phyloP scores from a whole-genome alignment of 78 protist species.

The Monosiga brevicollis region DNA sequence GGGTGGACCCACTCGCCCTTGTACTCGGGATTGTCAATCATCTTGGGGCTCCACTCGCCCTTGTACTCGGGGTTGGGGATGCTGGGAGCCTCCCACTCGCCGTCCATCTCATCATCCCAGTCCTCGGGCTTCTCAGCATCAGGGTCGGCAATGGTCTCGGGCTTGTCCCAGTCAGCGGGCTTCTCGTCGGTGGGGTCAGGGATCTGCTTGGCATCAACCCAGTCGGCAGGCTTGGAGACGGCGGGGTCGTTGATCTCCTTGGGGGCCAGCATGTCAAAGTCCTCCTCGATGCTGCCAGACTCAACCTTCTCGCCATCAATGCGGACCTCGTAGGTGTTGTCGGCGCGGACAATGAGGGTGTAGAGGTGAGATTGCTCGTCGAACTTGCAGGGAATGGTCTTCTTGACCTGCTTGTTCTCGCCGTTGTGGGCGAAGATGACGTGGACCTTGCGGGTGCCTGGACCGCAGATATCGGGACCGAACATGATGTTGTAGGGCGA shows the following conservation, averaged over 20 bases:
- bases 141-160: slow-evolving; percentile 79
- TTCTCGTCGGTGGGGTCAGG: slow-evolving; percentile 65
- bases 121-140: slow-evolving; percentile 92
- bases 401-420: slow-evolving; percentile 63
- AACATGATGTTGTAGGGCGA: slow-evolving; percentile 82
- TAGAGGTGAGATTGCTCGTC: slow-evolving; percentile 94
- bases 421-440: slow-evolving; percentile 84
- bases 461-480: slow-evolving; percentile 95
- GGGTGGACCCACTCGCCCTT: slow-evolving; percentile 90
- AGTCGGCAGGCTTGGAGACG: slow-evolving; percentile 84
- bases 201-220: slow-evolving; percentile 63
- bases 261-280: slow-evolving; percentile 76
- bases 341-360: slow-evolving; percentile 89
- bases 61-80: slow-evolving; percentile 87
- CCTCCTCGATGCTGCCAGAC: slow-evolving; percentile 68
- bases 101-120: slow-evolving; percentile 98
- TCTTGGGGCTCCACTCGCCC: slow-evolving; percentile 79
- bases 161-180: slow-evolving; percentile 83
- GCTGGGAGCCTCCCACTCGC: slow-evolving; percentile 96
- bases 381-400: slow-evolving; percentile 41
- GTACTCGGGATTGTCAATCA: slow-evolving; percentile 89
- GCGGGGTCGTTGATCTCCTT: slow-evolving; percentile 82
- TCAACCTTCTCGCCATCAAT: slow-evolving; percentile 74
- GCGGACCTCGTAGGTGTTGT: slow-evolving; percentile 83
- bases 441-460: slow-evolving; percentile 59